phyloP scores from a whole-genome alignment of 1,284 basidiomycete species.

The Cryptococcus depauperatus region DNA sequence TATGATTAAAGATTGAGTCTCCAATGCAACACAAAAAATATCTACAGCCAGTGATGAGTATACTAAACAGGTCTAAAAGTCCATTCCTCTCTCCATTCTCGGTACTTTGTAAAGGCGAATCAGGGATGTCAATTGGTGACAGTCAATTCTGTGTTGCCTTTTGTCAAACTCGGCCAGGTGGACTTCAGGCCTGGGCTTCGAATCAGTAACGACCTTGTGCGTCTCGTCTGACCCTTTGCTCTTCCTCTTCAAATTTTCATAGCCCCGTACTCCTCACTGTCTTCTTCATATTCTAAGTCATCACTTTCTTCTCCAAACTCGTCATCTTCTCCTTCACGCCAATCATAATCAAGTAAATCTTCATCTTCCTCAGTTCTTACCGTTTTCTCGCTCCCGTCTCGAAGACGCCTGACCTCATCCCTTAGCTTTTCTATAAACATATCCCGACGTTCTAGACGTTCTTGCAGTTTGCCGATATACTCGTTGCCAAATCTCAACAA shows the following conservation, averaged over 20 bases:
- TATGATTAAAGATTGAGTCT: too few relatives aligned
- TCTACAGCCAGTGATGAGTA: too few relatives aligned
- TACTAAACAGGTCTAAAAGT: too few relatives aligned
- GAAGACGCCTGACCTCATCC: conserved; percentile 59
- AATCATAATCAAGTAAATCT: conserved; percentile 24
- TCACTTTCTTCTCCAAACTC: conserved; percentile 12
- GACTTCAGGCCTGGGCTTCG: conserved; percentile 1
- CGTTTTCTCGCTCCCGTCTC: conserved; percentile 36
- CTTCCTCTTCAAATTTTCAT: conserved; percentile 4
- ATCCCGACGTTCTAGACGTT: conserved; percentile 73
- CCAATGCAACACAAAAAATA: too few relatives aligned
- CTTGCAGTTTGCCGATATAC: conserved; percentile 68
- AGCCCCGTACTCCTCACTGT: conserved; percentile 6
- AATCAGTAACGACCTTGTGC: neutral
- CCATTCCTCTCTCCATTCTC: too few relatives aligned
- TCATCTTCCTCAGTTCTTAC: conserved; percentile 28
- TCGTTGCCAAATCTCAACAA: conserved; percentile 83
- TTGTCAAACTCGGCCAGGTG: neutral
- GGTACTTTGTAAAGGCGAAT: too few relatives aligned
- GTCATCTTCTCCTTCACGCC: conserved; percentile 23
- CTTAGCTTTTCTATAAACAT: conserved; percentile 65
- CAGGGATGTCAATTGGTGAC: too few relatives aligned
- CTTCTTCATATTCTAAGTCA: conserved; percentile 4
- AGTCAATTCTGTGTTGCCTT: too few relatives aligned
- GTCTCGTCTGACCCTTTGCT: neutral